A percentile compares a stretch with the other conserved stretches of the same genome.
Conservation (phyloP, 2,329 filamentous ascomycete species). For the Neophaeococcomyces mojaviensis region DNA sequence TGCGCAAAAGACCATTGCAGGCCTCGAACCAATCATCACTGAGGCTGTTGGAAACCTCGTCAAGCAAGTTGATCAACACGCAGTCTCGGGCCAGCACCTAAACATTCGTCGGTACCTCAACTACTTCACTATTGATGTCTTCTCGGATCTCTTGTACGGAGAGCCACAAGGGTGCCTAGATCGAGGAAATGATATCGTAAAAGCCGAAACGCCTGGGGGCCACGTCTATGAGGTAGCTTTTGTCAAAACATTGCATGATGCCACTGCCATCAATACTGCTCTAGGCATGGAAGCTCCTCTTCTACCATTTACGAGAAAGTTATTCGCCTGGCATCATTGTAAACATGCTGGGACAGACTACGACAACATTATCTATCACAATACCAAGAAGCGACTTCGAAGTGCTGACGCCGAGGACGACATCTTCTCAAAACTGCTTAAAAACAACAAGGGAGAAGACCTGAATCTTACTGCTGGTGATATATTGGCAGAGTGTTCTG, state of each 20-base stretch:
- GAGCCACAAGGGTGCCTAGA: conserved; percentile 9
- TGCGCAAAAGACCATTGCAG: conserved; percentile 17
- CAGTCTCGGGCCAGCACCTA: not conserved
- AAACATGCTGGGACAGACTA: conserved; percentile 15
- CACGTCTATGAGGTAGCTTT: conserved; percentile 16
- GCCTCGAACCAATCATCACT: conserved; percentile 15
- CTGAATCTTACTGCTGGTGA: conserved; percentile 10
- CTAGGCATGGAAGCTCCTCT: conserved; percentile 19
- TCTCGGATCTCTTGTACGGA: conserved; percentile 11
- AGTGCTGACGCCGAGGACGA: conserved; percentile 9
- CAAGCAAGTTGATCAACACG: conserved; percentile 6
- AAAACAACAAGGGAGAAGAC: conserved; percentile 9
- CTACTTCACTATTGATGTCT: conserved; percentile 18
- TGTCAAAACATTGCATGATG: conserved; percentile 18
- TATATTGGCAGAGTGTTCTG: conserved; percentile 12
- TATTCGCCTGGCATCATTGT: conserved; percentile 17
- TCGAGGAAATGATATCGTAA: conserved; percentile 13
- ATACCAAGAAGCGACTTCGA: conserved; percentile 15
- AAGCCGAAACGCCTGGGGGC: conserved; percentile 12
- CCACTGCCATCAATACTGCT: conserved; percentile 17
- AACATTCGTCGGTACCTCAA: conserved; percentile 17
- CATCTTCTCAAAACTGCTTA: conserved; percentile 14
- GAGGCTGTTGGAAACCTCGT: conserved; percentile 10
- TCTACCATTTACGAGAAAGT: conserved; percentile 12
- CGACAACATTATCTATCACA: conserved; percentile 22